These are phyloP conservation scores for Rosellinia necatrix DNA, from an alignment of 2,329 filamentous ascomycete species.

Conservation along the genomic window DNA sequence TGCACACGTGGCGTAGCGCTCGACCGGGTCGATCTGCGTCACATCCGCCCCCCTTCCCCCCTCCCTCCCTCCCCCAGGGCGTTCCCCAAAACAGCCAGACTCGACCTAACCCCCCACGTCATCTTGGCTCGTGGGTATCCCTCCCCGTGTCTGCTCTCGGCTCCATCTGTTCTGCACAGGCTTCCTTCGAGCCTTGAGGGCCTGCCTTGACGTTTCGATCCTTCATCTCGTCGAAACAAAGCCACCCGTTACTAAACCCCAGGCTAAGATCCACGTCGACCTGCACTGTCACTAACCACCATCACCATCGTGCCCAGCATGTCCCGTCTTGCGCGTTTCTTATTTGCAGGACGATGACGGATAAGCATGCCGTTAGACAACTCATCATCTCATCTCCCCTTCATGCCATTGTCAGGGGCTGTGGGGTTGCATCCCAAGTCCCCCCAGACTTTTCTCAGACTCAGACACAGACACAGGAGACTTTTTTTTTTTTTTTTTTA, in stretches of 20 bases:
- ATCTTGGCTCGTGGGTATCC: too few species aligned
- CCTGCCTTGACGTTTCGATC: conserved; percentile 2
- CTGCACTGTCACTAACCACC: conserved; percentile 16
- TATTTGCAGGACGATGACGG: conserved; percentile 14
- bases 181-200: neutral
- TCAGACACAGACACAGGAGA: too few species aligned
- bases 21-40: conserved; percentile 23
- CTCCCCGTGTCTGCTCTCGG: conserved; percentile 1
- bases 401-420: conserved; percentile 18
- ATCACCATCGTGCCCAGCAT: conserved; percentile 1
- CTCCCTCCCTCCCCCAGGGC: too few species aligned
- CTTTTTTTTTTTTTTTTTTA: too few species aligned
- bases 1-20: conserved; percentile 26
- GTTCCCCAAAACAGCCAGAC: conserved; percentile 20
- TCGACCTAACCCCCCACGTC: too few species aligned
- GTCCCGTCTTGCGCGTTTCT: conserved; percentile 15
- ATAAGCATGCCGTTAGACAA: conserved; percentile 17
- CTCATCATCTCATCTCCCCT: conserved; percentile 22
- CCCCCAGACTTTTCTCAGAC: conserved; percentile 7
- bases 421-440: conserved; percentile 19
- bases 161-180: neutral
- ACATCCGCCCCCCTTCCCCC: too few species aligned
- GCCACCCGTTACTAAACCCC: neutral
- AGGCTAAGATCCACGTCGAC: conserved; percentile 7
- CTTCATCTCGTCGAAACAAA: conserved; percentile 13